Evolutionary conservation across 768 basidiomycete species (phyloP).

Genomic region (Termitomyces bulborhizus): DNA sequence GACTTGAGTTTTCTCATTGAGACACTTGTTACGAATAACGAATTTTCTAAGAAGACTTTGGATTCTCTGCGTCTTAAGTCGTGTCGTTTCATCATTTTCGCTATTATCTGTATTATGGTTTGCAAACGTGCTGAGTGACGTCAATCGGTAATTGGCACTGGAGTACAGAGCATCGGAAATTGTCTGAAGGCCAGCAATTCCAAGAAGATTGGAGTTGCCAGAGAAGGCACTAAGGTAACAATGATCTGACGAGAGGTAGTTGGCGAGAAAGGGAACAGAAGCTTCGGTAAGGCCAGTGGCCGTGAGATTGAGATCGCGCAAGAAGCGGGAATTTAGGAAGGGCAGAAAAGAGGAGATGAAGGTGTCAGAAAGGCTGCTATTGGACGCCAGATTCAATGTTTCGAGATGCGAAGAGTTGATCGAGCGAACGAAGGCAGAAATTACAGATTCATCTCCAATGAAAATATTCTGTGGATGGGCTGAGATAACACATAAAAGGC

Average conservation of each 20-base stretch:
- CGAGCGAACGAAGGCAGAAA: conserved; percentile 36
- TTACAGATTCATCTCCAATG: conserved; percentile 27
- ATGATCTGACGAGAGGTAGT: conserved; percentile 44
- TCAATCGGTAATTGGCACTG: conserved; percentile 37
- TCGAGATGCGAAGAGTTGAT: conserved; percentile 50
- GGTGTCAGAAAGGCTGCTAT: conserved; percentile 40
- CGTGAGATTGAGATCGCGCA: conserved; percentile 53
- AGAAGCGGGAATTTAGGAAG: conserved; percentile 35
- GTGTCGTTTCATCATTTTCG: conserved; percentile 1
- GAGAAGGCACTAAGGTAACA: conserved; percentile 45
- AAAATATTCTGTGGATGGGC: conserved; percentile 17
- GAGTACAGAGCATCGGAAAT: conserved; percentile 39
- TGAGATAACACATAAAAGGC: background rate
- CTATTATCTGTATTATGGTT: conserved; percentile 31
- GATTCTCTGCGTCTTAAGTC: conserved; percentile 19
- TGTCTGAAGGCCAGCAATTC: conserved; percentile 32
- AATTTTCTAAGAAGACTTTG: conserved; percentile 24
- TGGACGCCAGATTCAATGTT: conserved; percentile 44
- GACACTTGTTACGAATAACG: conserved; percentile 36
- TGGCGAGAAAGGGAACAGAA: conserved; percentile 34
- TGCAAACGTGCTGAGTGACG: conserved; percentile 42
- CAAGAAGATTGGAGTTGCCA: conserved; percentile 52
- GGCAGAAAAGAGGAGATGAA: conserved; percentile 49
- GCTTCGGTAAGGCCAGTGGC: conserved; percentile 38
- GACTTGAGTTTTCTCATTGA: conserved; percentile 30